Evolutionary conservation across 2,329 filamentous ascomycete genomes (phyloP), one percentile per base, ranked within the genome.

Genomic region (Alternaria ethzedia): DNA sequence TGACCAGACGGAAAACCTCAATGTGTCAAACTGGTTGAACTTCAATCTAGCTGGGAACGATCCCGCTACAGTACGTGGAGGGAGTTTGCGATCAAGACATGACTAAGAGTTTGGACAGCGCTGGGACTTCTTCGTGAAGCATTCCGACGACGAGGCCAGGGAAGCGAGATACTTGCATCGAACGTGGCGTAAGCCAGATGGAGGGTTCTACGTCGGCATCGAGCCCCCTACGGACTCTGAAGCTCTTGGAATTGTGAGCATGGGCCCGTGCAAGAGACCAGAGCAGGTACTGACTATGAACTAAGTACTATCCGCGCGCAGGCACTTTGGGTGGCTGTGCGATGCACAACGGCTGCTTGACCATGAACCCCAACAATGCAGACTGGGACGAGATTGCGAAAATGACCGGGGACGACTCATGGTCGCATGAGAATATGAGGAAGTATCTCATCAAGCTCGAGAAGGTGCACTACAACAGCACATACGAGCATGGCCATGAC

Each of bases 71-170:
- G 46, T 49, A 49, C 2, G 17, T 23, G 0, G 3, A 21, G 3
- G 0, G 1, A 15, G 3, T 17, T n/a, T 4, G 6, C 9, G 13
- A 6, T 3, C 13, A 4, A 26, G 2, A 2, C 3, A 47, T 4
- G 13, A 30, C 25, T 49, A 12, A 49, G 6, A 8, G 3, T 13
- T 13, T 8, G 46, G 1, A 13, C 20, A 49, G 66, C 79, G 83
- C 47, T 90, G 88, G 88, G 85, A 88, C 72, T 89, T 87, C 75
- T 90, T 86, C 60, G 86, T 89, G 7, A 84, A 83, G 41, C 88
- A 90, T 72, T 89, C 88, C 66, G 79, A 82, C 8, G 83, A 89
- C 63, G 77, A 85, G 41, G 78, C 77, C 17, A 82, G 83, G 44
- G 85, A 87, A 66, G 80, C 83, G 12, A 79, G 82, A 59, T 87